Conservation (phyloP, 2,329 filamentous ascomycete genomes). For the Diaporthe sp. region DNA sequence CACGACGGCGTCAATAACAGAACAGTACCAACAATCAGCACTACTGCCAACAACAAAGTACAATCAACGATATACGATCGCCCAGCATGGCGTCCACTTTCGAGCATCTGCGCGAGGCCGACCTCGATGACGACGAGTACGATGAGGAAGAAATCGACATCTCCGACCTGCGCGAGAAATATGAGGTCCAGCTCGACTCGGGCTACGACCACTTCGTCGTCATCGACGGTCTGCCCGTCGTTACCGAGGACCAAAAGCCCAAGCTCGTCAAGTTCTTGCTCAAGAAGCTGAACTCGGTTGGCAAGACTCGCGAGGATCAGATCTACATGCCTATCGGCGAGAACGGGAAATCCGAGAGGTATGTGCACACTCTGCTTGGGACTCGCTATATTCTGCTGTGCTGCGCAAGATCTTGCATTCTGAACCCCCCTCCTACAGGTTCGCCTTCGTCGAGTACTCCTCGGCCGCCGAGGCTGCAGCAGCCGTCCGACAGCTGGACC, state of each 20-base stretch:
- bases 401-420: background rate
- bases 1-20: conserved; percentile 20
- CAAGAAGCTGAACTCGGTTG: conserved; percentile 89
- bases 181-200: conserved; percentile 94
- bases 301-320: conserved; percentile 85
- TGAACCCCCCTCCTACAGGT: conserved; percentile 62
- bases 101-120: conserved; percentile 90
- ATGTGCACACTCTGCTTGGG: conserved; percentile 48
- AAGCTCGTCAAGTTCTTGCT: conserved; percentile 97
- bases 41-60: conserved; percentile 28
- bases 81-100: conserved; percentile 88
- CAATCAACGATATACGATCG: conserved; percentile 28
- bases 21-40: conserved; percentile 14
- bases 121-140: conserved; percentile 85
- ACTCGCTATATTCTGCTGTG: background rate
- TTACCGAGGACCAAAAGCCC: conserved; percentile 89
- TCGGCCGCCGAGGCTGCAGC: conserved; percentile 89
- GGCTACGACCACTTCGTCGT: conserved; percentile 97
- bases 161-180: conserved; percentile 92
- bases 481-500: conserved; percentile 89
- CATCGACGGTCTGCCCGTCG: conserved; percentile 90
- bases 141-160: conserved; percentile 96
- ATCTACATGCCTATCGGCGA: conserved; percentile 96
- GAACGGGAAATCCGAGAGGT: conserved; percentile 88
- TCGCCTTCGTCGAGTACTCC: conserved; percentile 96